Conservation (phyloP, 2,329 filamentous ascomycete genomes). For the Sphaerulina vaccinii region DNA sequence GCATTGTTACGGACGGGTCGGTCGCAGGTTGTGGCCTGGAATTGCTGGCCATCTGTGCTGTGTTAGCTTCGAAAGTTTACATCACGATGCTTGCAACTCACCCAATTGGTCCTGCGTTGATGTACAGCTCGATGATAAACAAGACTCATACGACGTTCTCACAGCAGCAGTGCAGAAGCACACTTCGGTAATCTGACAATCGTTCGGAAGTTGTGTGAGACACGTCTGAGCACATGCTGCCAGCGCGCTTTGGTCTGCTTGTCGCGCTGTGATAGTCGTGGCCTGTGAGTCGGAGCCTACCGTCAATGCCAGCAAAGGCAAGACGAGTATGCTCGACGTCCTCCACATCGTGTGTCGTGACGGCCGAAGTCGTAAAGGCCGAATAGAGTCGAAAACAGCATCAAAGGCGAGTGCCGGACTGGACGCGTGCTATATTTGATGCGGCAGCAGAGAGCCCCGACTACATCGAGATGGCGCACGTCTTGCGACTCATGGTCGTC, state of each 20-base stretch:
- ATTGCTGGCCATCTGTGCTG: constrained; percentile 8
- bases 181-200: constrained; percentile 9
- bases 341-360: constrained; percentile 14
- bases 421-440: constrained; percentile 20
- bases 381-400: constrained; percentile 13
- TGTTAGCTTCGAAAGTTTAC: not conserved
- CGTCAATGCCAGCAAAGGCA: constrained; percentile 19
- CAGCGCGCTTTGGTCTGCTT: constrained; percentile 12
- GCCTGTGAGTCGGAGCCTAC: constrained; percentile 14
- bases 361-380: constrained; percentile 14
- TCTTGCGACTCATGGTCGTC: constrained; percentile 18
- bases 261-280: constrained; percentile 11
- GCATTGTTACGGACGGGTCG: constrained; percentile 8
- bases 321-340: constrained; percentile 18
- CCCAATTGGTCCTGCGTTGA: constrained; percentile 12
- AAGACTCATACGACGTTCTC: constrained; percentile 11
- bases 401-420: constrained; percentile 3
- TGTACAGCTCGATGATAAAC: constrained; percentile 12
- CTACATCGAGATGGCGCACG: constrained; percentile 15
- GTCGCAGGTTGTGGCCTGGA: constrained; percentile 13
- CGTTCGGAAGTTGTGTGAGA: constrained; percentile 8
- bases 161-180: constrained; percentile 16
- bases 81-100: not conserved
- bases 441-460: not conserved
- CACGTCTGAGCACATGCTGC: constrained; percentile 15